A percentile compares a stretch with the other conserved stretches of the same genome.
These are phyloP conservation scores for Suhomyces anneliseae DNA, from an alignment of 1,139 yeast species.

Conservation along the genomic window DNA sequence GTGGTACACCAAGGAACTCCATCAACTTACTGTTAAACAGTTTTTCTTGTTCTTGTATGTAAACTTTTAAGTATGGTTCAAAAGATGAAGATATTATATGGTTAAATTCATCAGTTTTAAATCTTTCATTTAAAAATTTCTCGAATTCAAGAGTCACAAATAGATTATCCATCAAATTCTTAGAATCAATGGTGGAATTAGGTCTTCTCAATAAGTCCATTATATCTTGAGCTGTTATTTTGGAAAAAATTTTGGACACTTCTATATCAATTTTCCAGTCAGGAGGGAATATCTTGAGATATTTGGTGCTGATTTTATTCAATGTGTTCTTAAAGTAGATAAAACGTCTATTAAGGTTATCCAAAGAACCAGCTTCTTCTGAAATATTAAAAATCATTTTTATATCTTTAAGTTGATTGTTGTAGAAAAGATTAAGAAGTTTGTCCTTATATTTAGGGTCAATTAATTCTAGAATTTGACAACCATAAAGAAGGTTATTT, in stretches of 20 bases:
- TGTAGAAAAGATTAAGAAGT: conserved; percentile 73
- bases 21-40: conserved; percentile 59
- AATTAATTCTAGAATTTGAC: conserved; percentile 68
- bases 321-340: conserved; percentile 76
- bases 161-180: conserved; percentile 23
- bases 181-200: conserved; percentile 10
- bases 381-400: conserved; percentile 67
- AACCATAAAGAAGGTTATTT: conserved; percentile 51
- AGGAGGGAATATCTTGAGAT: conserved; percentile 58
- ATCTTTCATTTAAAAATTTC: conserved; percentile 60
- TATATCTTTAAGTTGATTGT: conserved; percentile 70
- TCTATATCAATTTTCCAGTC: conserved; percentile 71
- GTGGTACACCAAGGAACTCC: conserved; percentile 54
- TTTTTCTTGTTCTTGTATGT: conserved; percentile 87
- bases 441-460: conserved; percentile 62
- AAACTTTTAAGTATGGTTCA: conserved; percentile 78
- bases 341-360: conserved; percentile 77
- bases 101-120: conserved; percentile 43
- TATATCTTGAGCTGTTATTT: conserved; percentile 68
- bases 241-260: conserved; percentile 64
- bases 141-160: conserved; percentile 66
- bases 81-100: conserved; percentile 69
- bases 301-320: conserved; percentile 55
- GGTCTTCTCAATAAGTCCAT: conserved; percentile 17
- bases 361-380: conserved; percentile 94